Percentiles rank a stretch among this genome's conserved stretches.
These are phyloP conservation scores for Pouteria campechiana DNA, from an alignment of 179 eudicot genomes.

Conservation along the genomic window DNA sequence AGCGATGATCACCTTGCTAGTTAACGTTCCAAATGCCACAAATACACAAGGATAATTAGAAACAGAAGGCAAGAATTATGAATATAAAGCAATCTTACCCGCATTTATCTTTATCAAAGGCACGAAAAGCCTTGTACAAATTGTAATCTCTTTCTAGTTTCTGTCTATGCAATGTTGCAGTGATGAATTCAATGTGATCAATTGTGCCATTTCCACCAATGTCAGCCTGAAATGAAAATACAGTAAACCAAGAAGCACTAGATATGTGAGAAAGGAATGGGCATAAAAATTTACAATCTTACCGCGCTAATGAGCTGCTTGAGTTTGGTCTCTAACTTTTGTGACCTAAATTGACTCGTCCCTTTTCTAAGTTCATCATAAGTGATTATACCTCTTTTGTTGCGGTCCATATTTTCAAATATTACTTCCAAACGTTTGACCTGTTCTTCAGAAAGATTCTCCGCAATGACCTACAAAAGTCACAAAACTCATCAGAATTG, in stretches of 20 bases:
- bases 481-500: neutral
- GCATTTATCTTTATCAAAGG: constrained; percentile 3
- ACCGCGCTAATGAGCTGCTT: constrained; percentile 3
- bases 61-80: too few relatives aligned
- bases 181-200: constrained; percentile 2
- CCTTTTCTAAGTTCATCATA: neutral
- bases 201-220: constrained; percentile 4
- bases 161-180: constrained; percentile 5
- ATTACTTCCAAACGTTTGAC: neutral
- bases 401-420: neutral
- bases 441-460: too few relatives aligned
- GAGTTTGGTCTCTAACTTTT: neutral
- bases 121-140: neutral
- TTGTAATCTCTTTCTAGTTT: neutral
- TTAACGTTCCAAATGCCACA: too few relatives aligned
- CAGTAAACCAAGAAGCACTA: too few relatives aligned
- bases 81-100: neutral
- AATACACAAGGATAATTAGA: too few relatives aligned
- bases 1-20: too few relatives aligned
- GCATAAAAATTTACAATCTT: too few relatives aligned
- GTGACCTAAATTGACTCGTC: neutral
- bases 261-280: too few relatives aligned
- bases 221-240: constrained; percentile 5
- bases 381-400: too few relatives aligned
- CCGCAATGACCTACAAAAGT: too few relatives aligned